Percentiles rank a stretch among this genome's conserved stretches.
These are phyloP conservation scores for Trichosporon faecale DNA, from an alignment of 1,284 basidiomycete genomes.

Conservation along the genomic window DNA sequence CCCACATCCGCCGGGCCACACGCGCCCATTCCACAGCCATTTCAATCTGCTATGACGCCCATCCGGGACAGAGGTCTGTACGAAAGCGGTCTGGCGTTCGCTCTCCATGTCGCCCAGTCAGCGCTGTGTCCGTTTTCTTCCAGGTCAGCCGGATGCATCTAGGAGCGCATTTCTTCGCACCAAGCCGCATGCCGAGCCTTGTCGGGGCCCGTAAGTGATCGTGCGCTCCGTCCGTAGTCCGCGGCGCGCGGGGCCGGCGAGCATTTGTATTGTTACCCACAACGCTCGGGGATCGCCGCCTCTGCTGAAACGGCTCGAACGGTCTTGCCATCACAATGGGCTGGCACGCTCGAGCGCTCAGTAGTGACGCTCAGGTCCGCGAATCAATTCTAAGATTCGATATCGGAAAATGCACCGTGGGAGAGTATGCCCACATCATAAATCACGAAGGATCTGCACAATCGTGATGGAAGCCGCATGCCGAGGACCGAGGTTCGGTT, in stretches of 20 bases:
- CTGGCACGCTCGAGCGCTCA: background rate
- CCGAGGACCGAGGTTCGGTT: background rate
- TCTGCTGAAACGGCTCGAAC: background rate
- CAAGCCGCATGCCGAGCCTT: background rate
- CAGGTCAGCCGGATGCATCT: background rate
- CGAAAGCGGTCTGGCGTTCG: background rate
- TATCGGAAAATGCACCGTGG: conserved; percentile 6
- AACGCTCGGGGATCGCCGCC: background rate
- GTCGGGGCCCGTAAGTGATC: background rate
- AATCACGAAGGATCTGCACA: background rate
- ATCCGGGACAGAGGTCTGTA: background rate
- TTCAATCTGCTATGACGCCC: background rate
- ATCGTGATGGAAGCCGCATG: background rate
- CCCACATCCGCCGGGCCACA: background rate
- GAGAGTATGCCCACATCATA: background rate
- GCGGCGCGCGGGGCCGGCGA: background rate
- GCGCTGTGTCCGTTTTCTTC: background rate
- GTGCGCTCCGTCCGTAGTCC: background rate
- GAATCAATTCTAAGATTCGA: background rate
- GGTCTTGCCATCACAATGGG: background rate
- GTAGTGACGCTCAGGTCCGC: background rate
- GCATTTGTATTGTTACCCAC: background rate
- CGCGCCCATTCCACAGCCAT: background rate
- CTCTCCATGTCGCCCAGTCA: background rate
- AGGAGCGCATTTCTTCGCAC: background rate